Base-by-base conservation (phyloP, 2,329 filamentous ascomycete species). In the Ophiosphaerella narmari region DNA sequence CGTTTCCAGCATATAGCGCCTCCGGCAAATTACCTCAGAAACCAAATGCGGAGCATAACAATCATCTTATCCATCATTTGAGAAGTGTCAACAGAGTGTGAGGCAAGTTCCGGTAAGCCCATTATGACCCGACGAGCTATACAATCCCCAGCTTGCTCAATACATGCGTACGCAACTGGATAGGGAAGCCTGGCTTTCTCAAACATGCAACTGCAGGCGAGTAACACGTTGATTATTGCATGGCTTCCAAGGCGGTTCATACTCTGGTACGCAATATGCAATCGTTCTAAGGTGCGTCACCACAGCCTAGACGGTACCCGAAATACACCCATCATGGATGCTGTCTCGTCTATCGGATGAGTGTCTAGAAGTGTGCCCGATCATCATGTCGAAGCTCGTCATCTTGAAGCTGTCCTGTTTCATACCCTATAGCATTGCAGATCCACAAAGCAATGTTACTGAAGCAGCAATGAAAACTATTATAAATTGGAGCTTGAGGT, bases 1-100 rank as follows among this genome's bases (percentile, higher is more conserved):
- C 13, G 33, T 13, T 16, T 16, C 13, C 13, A 7, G 33, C 14
- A 16, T 16, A 12, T 16, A n/a, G 8, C 13, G 14, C 9, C 14
- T 21, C 33, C 14, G 33, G 33, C 33, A 35, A 16, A 35, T 35
- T 16, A 12, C 33, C 33, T 14, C 34, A 3, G 6, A 39, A 31
- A 32, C 35, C 35, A 14, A 14, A 35, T 24, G 43, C 38, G 31
- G 21, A 29, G 23, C 34, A 29, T 32, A 9, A n/a, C 7, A 18
- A 24, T 31, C 24, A 29, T 12, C 21, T 47, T 42, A 41, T 32
- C 39, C 33, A 42, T 23, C n/a, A 34, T 48, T 48, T 43, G 39
- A 48, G 34, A 34, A 43, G 11, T 7, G 39, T 42, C 46, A 48
- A 39, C 32, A 38, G 45, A 24, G 39, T 31, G 29, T 23, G 29